Evolutionary conservation across 345 rosid species (phyloP), one percentile per base, ranked within the genome.

Genomic region (Kandelia obovata): DNA sequence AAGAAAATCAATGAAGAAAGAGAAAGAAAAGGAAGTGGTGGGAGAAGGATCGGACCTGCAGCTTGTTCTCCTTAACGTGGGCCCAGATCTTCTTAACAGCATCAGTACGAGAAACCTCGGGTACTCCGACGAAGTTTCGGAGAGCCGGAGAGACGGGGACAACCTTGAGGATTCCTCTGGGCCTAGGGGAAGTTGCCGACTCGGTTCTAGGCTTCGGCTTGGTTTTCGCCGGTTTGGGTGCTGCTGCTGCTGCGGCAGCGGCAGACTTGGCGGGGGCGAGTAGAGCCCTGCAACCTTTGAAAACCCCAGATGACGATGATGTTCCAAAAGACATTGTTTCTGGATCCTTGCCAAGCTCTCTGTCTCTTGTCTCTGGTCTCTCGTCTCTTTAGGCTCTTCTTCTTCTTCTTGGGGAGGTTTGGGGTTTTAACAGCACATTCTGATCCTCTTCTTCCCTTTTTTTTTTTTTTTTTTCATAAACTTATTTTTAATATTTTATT

Each of bases 11-110:
- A 78, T 49, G 10, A 85, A 67, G 35, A 81, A 69, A 34, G 86
- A 75, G 3, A 89, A 82, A 51, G 85, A 82, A 72, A 23, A 86
- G 37, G 37, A 1, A 34, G 10, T 34, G 9, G 30, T 0, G 30
- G 30, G 30, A 3, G 30, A 3, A 0, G 1, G 43, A 49, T 5
- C 16, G 27, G 30, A 94, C 98, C 98, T 91, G 98, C 59, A 94
- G 92, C 62, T 86, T 81, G 64, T 87, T 69, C 7, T 82, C 71
- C 83, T 93, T 93, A 84, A 89, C 82, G 73, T 91, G 83, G 64
- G 76, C 53, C 98, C 98, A 93, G 70, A 91, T 81, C 84, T 79
- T 73, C 80, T 92, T 88, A 64, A 87, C 85, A 6, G 88, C 92
- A 5, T 80, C 85, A 0, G 80, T 46, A 35, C 96, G 97, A 37